These are phyloP conservation scores for Moniliophthora roreri DNA, from an alignment of 1,284 basidiomycete species.

Conservation along the genomic window DNA sequence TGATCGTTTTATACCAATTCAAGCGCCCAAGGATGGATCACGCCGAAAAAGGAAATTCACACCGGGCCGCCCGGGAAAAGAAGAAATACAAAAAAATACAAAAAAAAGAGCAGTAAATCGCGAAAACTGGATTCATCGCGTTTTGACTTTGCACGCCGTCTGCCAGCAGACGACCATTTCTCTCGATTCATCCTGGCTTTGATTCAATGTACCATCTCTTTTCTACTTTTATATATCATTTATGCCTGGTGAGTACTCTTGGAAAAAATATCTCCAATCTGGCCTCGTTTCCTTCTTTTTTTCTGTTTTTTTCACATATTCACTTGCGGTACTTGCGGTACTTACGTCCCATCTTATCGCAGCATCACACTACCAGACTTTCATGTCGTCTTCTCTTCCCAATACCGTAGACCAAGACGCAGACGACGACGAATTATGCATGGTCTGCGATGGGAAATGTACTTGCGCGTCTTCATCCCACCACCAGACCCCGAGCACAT, in stretches of 20 bases:
- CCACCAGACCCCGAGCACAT: slow-evolving; percentile 20
- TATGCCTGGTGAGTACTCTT: background rate
- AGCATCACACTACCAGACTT: slow-evolving; percentile 46
- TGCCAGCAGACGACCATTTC: background rate
- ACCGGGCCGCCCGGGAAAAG: no score
- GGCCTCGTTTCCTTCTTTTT: slow-evolving; percentile 26
- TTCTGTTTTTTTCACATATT: slow-evolving; percentile 17
- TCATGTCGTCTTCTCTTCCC: slow-evolving; percentile 68
- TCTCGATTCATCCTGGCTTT: background rate
- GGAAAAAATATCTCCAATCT: slow-evolving; percentile 5
- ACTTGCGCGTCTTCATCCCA: slow-evolving; percentile 44
- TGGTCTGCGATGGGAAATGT: slow-evolving; percentile 83
- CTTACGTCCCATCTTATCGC: slow-evolving; percentile 23
- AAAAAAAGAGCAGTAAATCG: no score
- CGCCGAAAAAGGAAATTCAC: slow-evolving; percentile 26
- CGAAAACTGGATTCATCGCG: background rate
- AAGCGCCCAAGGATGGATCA: no score
- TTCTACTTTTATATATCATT: background rate
- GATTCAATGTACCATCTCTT: background rate
- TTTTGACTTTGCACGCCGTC: background rate
- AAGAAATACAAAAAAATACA: no score
- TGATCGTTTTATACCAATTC: no score
- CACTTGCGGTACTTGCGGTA: slow-evolving; percentile 10
- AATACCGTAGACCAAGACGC: slow-evolving; percentile 55
- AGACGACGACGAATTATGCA: slow-evolving; percentile 79